Evolutionary conservation across 2,329 filamentous ascomycete genomes (phyloP).

Genomic region (Fusarium sp.): DNA sequence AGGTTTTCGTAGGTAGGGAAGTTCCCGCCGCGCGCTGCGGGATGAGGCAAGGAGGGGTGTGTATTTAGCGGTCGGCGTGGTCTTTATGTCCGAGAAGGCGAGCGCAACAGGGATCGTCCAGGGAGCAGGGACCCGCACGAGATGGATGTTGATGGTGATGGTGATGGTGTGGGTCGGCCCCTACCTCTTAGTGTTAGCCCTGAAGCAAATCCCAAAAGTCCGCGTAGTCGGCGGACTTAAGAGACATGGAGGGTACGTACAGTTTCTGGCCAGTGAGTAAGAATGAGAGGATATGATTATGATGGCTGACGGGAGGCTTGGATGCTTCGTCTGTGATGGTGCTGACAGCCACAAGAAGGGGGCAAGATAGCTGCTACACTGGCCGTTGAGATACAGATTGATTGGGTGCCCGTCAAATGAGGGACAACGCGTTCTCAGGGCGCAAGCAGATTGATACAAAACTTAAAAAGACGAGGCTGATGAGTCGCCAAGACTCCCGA

Average conservation of each 20-base stretch:
- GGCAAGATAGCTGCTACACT: background rate
- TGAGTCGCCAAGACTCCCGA: conserved; percentile 14
- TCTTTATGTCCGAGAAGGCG: conserved; percentile 60
- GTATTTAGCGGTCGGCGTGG: conserved; percentile 53
- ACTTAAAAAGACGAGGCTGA: conserved; percentile 36
- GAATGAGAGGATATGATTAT: background rate
- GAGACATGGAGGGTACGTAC: conserved; percentile 14
- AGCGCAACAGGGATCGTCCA: conserved; percentile 45
- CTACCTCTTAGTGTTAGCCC: conserved; percentile 7
- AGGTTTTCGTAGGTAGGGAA: conserved; percentile 45
- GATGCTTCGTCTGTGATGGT: conserved; percentile 23
- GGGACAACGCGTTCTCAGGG: conserved; percentile 36
- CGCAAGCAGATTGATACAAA: conserved; percentile 32
- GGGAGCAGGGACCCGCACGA: conserved; percentile 30
- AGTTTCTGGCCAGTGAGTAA: background rate
- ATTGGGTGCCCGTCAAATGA: conserved; percentile 25
- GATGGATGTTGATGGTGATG: conserved; percentile 36
- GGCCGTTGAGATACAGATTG: conserved; percentile 23
- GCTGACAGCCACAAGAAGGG: conserved; percentile 30
- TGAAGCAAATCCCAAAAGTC: conserved; percentile 41
- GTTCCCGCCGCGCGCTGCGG: conserved; percentile 34
- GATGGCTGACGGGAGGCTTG: conserved; percentile 39
- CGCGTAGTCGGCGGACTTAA: conserved; percentile 44
- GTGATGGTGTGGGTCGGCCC: conserved; percentile 42
- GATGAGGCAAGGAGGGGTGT: conserved; percentile 28